Evolutionary conservation across 2,329 filamentous ascomycete genomes (phyloP).

Genomic region (Cladosporium sp.): DNA sequence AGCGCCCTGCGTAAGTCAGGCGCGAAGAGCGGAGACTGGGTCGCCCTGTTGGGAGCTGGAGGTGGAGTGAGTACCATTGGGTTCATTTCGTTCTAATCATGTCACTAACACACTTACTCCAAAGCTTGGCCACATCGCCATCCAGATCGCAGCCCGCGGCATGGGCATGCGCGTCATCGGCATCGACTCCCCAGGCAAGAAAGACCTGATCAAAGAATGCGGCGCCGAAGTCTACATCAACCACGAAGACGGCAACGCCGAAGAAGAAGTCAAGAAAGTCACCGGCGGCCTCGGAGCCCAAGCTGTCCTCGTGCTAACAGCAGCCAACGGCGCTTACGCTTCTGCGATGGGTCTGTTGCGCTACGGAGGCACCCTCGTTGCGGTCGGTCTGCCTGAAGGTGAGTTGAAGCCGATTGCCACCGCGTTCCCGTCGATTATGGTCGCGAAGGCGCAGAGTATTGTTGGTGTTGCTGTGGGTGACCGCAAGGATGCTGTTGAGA

Average conservation of each 20-base stretch:
- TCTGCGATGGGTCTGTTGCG: slow-evolving; percentile 44
- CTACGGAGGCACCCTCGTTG: slow-evolving; percentile 50
- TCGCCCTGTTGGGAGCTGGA: slow-evolving; percentile 52
- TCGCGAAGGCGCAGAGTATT: slow-evolving; percentile 47
- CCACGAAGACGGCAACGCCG: slow-evolving; percentile 57
- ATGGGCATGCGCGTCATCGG: slow-evolving; percentile 67
- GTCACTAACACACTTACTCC: slow-evolving; percentile 19
- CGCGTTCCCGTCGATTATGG: slow-evolving; percentile 44
- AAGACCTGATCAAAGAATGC: slow-evolving; percentile 61
- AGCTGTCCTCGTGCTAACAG: slow-evolving; percentile 59
- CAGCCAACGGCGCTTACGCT: slow-evolving; percentile 51
- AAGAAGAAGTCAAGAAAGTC: slow-evolving; percentile 57
- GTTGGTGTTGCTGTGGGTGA: slow-evolving; percentile 51
- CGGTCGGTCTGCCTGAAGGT: slow-evolving; percentile 52
- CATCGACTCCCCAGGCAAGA: slow-evolving; percentile 65
- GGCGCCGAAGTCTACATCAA: slow-evolving; percentile 69
- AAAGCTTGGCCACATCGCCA: slow-evolving; percentile 61
- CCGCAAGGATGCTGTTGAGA: slow-evolving; percentile 52
- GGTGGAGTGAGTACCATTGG: slow-evolving; percentile 28
- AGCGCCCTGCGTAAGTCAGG: slow-evolving; percentile 63
- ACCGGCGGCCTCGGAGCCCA: slow-evolving; percentile 62
- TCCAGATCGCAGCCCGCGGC: slow-evolving; percentile 61
- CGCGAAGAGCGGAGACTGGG: slow-evolving; percentile 61
- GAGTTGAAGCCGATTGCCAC: slow-evolving; percentile 48
- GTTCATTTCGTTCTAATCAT: neutral